Evolutionary conservation across 306 rosid species (phyloP).

Genomic region (Datisca glomerata): DNA sequence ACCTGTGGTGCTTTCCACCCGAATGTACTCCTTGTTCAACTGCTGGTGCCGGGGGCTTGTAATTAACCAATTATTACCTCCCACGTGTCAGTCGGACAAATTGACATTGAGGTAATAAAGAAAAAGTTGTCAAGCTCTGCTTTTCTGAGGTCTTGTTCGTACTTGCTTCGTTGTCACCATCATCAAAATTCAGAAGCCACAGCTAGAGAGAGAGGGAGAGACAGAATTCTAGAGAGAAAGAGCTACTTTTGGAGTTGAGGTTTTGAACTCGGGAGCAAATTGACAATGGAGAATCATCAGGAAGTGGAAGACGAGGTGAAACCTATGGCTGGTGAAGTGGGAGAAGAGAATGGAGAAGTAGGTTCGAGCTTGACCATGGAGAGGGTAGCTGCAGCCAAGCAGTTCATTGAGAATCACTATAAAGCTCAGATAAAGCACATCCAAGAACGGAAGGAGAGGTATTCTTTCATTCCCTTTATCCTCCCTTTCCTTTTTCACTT

Average conservation of each 20-base stretch:
- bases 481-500: too few species aligned
- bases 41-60: too few species aligned
- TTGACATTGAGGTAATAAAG: too few species aligned
- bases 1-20: too few species aligned
- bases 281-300: conserved; percentile 23
- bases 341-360: conserved; percentile 16
- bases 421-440: conserved; percentile 56
- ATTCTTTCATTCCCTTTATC: too few species aligned
- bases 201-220: neutral
- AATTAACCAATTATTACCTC: too few species aligned
- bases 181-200: conserved; percentile 24
- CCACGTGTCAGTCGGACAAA: too few species aligned
- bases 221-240: neutral
- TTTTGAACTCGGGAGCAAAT: conserved; percentile 2
- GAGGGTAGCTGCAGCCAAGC: conserved; percentile 79
- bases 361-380: conserved; percentile 71
- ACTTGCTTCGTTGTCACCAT: conserved; percentile 28
- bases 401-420: conserved; percentile 74
- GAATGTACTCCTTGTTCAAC: too few species aligned
- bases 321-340: conserved; percentile 2
- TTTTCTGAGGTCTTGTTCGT: conserved; percentile 1
- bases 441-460: conserved; percentile 68
- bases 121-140: too few species aligned
- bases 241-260: neutral
- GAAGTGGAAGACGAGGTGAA: conserved; percentile 9